Evolutionary conservation across 257 asterid species (phyloP).

Genomic region (Solanum virginianum): DNA sequence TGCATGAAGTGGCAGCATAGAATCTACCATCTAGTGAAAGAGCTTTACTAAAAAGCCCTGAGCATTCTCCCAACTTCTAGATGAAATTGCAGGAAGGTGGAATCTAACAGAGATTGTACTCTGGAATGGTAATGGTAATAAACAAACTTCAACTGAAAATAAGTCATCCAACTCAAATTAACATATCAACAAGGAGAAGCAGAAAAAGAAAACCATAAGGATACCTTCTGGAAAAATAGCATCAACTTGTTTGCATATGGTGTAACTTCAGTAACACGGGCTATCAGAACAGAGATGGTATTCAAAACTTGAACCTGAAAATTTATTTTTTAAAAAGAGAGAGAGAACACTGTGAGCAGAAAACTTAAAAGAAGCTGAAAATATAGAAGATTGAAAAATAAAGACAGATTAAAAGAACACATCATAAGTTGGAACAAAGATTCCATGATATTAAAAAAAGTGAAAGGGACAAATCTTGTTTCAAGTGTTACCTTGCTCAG

Average conservation of each 20-base stretch:
- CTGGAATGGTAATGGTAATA: not conserved
- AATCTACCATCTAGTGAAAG: not conserved
- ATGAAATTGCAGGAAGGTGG: not conserved
- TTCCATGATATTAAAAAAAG: not conserved
- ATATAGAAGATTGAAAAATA: not conserved
- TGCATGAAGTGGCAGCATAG: not conserved
- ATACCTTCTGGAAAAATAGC: constrained; percentile 84
- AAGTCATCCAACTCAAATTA: not conserved
- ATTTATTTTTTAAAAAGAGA: not conserved
- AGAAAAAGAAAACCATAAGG: not conserved
- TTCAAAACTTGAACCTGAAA: constrained; percentile 92
- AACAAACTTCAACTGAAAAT: not conserved
- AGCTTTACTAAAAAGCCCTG: not conserved
- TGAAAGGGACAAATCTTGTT: not conserved
- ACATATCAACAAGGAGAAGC: not conserved
- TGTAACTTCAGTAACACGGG: constrained; percentile 51
- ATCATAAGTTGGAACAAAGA: not conserved
- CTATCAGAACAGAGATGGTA: constrained; percentile 75
- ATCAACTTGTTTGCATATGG: constrained; percentile 77
- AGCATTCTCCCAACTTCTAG: not conserved
- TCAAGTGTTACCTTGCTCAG: not conserved
- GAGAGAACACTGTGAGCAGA: constrained; percentile 2
- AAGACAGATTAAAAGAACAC: not conserved
- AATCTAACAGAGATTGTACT: not conserved
- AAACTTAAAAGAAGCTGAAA: not conserved